Conservation (phyloP, 768 basidiomycete genomes). For the Rhizopogon vulgaris region DNA sequence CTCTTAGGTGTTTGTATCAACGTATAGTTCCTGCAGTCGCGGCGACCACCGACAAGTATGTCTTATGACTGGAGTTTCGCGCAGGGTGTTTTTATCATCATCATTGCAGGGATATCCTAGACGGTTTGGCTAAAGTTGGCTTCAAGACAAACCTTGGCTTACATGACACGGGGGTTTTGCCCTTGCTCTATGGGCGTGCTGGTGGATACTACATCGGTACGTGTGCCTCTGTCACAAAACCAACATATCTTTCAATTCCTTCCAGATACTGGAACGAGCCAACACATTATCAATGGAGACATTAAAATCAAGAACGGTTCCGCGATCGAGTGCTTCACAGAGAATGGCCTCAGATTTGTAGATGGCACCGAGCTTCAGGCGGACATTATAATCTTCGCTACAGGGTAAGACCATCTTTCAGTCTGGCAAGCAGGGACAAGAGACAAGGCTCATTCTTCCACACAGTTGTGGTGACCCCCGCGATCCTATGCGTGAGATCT, state of each 20-base stretch:
- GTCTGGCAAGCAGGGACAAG: not conserved
- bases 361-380: slow-evolving; percentile 27
- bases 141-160: too few relatives aligned
- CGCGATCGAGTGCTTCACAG: slow-evolving; percentile 23
- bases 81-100: too few relatives aligned
- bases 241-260: not conserved
- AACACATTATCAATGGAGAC: slow-evolving; percentile 38
- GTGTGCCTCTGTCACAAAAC: too few relatives aligned
- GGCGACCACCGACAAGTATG: too few relatives aligned
- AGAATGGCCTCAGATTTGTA: slow-evolving; percentile 21
- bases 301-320: slow-evolving; percentile 47
- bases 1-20: too few relatives aligned
- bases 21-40: too few relatives aligned
- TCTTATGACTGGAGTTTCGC: too few relatives aligned
- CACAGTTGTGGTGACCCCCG: slow-evolving; percentile 42
- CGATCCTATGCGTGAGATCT: slow-evolving; percentile 34
- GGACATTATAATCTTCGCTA: slow-evolving; percentile 27
- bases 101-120: too few relatives aligned
- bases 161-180: too few relatives aligned
- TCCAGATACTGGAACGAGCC: slow-evolving; percentile 33
- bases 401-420: slow-evolving; percentile 15
- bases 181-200: too few relatives aligned
- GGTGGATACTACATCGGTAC: too few relatives aligned
- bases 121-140: too few relatives aligned
- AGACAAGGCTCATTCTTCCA: not conserved